These are phyloP conservation scores for Mrakia hoshinonis DNA, from an alignment of 768 basidiomycete genomes.

Conservation along the genomic window DNA sequence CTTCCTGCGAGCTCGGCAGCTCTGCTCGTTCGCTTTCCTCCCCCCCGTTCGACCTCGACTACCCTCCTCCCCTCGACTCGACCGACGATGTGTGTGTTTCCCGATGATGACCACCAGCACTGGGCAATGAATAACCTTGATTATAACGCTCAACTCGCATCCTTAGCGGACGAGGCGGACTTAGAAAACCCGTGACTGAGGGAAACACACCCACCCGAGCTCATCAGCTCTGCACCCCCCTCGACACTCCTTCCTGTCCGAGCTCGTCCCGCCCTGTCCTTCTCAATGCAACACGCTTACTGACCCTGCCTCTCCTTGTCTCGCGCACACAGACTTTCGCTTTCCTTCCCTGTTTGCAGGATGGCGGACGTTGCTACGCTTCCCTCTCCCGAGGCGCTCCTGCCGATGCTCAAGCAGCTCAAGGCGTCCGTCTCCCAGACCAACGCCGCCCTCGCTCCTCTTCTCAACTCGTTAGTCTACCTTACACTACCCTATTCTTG, in stretches of 20 bases:
- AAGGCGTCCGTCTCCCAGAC: conserved; percentile 18
- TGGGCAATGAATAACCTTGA: conserved; percentile 29
- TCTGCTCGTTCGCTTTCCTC: not conserved
- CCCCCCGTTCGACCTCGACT: not conserved
- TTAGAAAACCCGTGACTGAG: conserved; percentile 31
- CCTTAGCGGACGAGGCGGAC: conserved; percentile 22
- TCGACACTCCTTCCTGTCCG: not conserved
- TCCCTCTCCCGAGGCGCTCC: conserved; percentile 7
- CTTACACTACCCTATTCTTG: not conserved
- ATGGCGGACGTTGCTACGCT: conserved; percentile 18
- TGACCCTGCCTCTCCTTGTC: not conserved
- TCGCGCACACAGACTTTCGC: not conserved
- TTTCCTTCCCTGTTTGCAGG: not conserved
- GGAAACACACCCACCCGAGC: conserved; percentile 1
- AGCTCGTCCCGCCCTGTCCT: not conserved
- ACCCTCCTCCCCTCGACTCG: no score
- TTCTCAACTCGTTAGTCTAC: conserved; percentile 19
- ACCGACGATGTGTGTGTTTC: not conserved
- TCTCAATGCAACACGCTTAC: not conserved
- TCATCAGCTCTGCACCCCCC: not conserved
- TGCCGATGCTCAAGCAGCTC: conserved; percentile 20
- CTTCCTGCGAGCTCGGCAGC: not conserved
- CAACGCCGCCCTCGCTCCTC: conserved; percentile 23
- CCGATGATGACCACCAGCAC: conserved; percentile 30
- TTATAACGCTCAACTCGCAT: conserved; percentile 28